Evolutionary conservation across 306 rosid species (phyloP).

Genomic region (Alnus glutinosa): DNA sequence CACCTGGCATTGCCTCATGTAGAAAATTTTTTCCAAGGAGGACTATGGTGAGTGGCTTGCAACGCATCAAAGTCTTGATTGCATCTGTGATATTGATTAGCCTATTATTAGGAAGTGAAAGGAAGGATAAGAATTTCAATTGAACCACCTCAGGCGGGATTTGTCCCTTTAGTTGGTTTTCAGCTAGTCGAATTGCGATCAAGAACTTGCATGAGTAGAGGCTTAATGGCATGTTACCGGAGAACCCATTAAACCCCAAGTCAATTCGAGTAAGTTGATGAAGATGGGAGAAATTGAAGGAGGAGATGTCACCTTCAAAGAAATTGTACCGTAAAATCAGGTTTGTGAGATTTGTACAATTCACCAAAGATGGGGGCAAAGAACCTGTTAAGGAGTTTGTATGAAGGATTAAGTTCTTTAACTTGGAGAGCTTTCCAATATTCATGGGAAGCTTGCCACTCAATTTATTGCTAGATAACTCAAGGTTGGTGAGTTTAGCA

Average conservation of each 20-base stretch:
- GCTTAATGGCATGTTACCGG: slow-evolving; percentile 4
- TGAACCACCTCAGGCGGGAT: neutral
- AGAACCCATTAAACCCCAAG: neutral
- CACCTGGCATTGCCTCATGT: too few relatives aligned
- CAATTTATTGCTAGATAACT: too few relatives aligned
- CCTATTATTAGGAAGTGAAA: too few relatives aligned
- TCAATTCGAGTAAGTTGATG: neutral
- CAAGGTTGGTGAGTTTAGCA: too few relatives aligned
- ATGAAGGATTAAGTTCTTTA: neutral
- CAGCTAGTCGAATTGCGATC: too few relatives aligned
- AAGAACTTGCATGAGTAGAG: too few relatives aligned
- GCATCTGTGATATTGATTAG: neutral
- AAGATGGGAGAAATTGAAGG: neutral
- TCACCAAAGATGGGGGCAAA: neutral
- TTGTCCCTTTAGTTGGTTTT: neutral
- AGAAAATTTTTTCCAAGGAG: neutral
- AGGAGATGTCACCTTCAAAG: neutral
- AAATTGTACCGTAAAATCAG: neutral
- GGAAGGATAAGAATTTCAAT: too few relatives aligned
- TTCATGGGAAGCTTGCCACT: too few relatives aligned
- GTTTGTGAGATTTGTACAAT: neutral
- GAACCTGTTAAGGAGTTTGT: neutral
- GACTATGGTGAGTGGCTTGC: neutral
- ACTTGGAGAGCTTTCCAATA: neutral
- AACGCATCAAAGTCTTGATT: neutral